Conservation (phyloP, 768 basidiomycete species). For the Epithele typhae region DNA sequence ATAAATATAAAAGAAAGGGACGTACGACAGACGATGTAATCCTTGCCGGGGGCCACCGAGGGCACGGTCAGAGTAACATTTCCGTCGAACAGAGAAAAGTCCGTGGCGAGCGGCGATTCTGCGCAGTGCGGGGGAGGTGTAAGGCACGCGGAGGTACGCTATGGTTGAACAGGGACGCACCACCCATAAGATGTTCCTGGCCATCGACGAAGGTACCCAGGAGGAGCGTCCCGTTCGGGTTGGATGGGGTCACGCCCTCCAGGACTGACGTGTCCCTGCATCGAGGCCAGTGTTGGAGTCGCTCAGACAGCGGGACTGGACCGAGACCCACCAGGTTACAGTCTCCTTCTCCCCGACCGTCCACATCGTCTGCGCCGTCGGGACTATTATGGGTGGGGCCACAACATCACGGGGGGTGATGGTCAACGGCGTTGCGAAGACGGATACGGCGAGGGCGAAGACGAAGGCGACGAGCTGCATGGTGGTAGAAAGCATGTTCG, state of each 20-base stretch:
- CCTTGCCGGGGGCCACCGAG: conserved; percentile 28
- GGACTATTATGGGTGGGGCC: conserved; percentile 39
- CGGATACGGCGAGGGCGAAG: conserved; percentile 4
- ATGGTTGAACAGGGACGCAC: conserved; percentile 40
- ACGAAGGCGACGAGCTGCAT: neutral
- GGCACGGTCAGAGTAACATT: conserved; percentile 39
- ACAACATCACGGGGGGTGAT: conserved; percentile 14
- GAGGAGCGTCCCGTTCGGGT: conserved; percentile 33
- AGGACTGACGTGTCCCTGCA: conserved; percentile 28
- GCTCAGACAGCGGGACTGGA: neutral
- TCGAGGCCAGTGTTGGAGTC: neutral
- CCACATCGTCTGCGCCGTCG: conserved; percentile 34
- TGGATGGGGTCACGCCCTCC: conserved; percentile 28
- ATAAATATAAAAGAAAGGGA: too few species aligned
- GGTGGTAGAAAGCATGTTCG: neutral
- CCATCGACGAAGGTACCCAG: conserved; percentile 37
- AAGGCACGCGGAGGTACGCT: neutral
- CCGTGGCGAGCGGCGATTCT: conserved; percentile 41
- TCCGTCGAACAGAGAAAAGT: conserved; percentile 37
- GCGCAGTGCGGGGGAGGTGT: too few species aligned
- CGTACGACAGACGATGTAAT: conserved; percentile 46
- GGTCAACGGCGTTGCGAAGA: conserved; percentile 9
- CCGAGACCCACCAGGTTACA: conserved; percentile 38
- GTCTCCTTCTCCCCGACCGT: conserved; percentile 27
- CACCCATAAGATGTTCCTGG: conserved; percentile 45